Evolutionary conservation across 441 rosid genomes (phyloP), one percentile per base, ranked within the genome.

Genomic region (Mallotus japonicus): DNA sequence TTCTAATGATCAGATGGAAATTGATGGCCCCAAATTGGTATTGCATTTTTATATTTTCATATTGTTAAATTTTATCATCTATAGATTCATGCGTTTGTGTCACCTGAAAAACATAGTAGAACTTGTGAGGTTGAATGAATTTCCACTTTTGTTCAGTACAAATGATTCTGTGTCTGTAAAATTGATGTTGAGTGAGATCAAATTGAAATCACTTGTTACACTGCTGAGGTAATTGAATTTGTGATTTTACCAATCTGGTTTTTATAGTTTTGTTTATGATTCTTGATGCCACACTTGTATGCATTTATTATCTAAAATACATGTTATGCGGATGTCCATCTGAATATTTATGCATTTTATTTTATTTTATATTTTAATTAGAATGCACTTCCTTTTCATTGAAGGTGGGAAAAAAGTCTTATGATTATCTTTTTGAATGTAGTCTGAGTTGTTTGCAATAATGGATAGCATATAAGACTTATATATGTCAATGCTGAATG

Each of bases 1-100:
- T 71, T 82, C 91, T 74, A 88, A 83, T 82, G 91, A 89, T 80
- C 93, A 81, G 73, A 69, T 88, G 85, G 92, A 82, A 79, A 87
- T 69, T 82, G 98, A 92, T 82, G 85, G 81, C 79, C 85, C 64
- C 62, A 94, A 94, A 84, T 67, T 77, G 96, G 99, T 96, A 85
- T 65, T 78, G 57, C 51, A 61, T 67, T 77, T 77, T 75, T 82
- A 76, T 67, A 46, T 67, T 73, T 71, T 61, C n/a, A 32, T 37
- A 60, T 28, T 71, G 51, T 49, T 47, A 69, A 62, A 15, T 61
- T 67, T 32, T 75, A 20, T 56, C 61, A 66, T 62, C 49, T 53
- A n/a, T 56, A 5, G 58, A 22, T 55, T 67, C 32, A 19, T 69
- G 59, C 57, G 51, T 68, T 6, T 77, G 32, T 32, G 34, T 34